Evolutionary conservation across 2,329 filamentous ascomycete genomes (phyloP).

Genomic region (Pezicula neosporulosa): DNA sequence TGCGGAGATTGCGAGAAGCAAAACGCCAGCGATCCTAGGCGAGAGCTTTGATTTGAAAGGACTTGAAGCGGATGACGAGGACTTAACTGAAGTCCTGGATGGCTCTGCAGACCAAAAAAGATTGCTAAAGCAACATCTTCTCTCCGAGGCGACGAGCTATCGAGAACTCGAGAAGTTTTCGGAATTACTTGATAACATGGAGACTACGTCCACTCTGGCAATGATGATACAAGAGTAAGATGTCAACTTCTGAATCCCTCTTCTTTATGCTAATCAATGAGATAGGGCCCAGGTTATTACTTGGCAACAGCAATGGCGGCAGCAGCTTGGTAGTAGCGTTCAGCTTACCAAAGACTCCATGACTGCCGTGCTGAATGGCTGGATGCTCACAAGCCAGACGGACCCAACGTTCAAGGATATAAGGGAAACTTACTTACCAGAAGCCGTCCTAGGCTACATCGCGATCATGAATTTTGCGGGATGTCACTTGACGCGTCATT

Average conservation of each 20-base stretch:
- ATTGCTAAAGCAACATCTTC: slow-evolving; percentile 31
- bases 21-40: slow-evolving; percentile 35
- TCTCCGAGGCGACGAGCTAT: slow-evolving; percentile 57
- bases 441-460: slow-evolving; percentile 80
- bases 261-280: neutral
- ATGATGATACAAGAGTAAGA: slow-evolving; percentile 20
- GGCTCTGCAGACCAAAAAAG: slow-evolving; percentile 30
- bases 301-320: slow-evolving; percentile 46
- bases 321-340: slow-evolving; percentile 50
- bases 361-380: slow-evolving; percentile 59
- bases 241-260: neutral
- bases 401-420: slow-evolving; percentile 35
- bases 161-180: slow-evolving; percentile 68
- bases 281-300: neutral
- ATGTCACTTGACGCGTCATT: slow-evolving; percentile 68
- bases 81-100: slow-evolving; percentile 28
- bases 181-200: slow-evolving; percentile 62
- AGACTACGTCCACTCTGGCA: slow-evolving; percentile 48
- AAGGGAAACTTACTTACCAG: slow-evolving; percentile 77
- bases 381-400: slow-evolving; percentile 43
- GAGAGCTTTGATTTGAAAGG: slow-evolving; percentile 32
- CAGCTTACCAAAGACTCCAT: slow-evolving; percentile 53
- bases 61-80: slow-evolving; percentile 22
- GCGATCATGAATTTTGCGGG: slow-evolving; percentile 78
- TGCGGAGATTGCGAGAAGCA: slow-evolving; percentile 31